Conservation (phyloP, 768 basidiomycete species). For the Hypholoma fasciculare region DNA sequence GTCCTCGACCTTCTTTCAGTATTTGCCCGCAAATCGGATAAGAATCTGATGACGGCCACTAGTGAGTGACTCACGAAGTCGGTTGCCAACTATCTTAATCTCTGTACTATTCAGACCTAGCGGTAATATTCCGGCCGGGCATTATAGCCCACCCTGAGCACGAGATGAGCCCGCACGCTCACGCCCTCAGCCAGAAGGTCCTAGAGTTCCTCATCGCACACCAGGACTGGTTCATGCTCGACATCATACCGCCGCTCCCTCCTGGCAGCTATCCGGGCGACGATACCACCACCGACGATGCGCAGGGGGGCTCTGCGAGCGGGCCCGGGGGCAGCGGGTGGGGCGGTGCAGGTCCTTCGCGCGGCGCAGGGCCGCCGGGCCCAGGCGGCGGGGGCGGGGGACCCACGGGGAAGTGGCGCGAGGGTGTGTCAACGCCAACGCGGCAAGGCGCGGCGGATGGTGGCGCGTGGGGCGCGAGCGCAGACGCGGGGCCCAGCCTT, state of each 20-base stretch:
- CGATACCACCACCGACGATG: constrained; percentile 2
- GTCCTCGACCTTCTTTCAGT: constrained; percentile 95
- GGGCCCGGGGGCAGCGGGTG: constrained; percentile 5
- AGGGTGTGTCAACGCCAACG: constrained; percentile 16
- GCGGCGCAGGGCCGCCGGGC: neutral
- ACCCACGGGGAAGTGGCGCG: constrained; percentile 14
- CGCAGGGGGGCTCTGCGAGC: constrained; percentile 2
- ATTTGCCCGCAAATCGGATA: constrained; percentile 87
- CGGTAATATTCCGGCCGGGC: constrained; percentile 96
- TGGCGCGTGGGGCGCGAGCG: neutral
- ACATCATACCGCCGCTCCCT: constrained; percentile 66
- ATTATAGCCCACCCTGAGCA: constrained; percentile 88
- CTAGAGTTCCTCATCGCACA: constrained; percentile 96
- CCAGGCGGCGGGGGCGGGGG: constrained; percentile 2
- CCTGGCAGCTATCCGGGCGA: constrained; percentile 1
- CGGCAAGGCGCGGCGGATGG: constrained; percentile 13
- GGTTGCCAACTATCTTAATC: neutral
- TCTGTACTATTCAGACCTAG: constrained; percentile 64
- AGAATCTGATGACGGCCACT: constrained; percentile 93
- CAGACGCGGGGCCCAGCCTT: constrained; percentile 4
- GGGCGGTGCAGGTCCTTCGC: constrained; percentile 8
- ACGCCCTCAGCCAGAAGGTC: constrained; percentile 85
- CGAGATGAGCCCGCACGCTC: constrained; percentile 83
- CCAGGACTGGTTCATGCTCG: constrained; percentile 94
- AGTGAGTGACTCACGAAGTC: constrained; percentile 53